Percentiles rank a stretch among this genome's conserved stretches.
These are phyloP conservation scores for Aspergillus cristatus DNA, from an alignment of 495 filamentous ascomycete species.

Conservation along the genomic window DNA sequence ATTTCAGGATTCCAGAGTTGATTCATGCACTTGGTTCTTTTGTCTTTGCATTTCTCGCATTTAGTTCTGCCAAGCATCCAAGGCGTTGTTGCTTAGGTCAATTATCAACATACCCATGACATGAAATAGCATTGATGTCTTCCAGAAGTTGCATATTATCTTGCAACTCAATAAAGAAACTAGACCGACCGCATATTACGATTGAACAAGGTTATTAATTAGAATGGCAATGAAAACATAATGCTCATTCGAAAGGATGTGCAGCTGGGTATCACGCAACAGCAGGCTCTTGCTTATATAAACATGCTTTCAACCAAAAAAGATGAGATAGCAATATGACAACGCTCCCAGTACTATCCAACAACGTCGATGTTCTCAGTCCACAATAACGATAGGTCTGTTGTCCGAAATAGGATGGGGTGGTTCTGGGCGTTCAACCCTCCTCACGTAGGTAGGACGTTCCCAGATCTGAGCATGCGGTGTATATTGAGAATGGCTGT, in stretches of 20 bases:
- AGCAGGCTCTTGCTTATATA: not conserved
- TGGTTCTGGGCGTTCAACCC: slow-evolving; percentile 13
- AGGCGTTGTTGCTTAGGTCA: too few species aligned
- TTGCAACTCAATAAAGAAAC: too few species aligned
- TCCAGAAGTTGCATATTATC: too few species aligned
- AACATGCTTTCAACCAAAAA: slow-evolving; percentile 1
- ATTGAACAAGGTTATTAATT: too few species aligned
- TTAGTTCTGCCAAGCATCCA: too few species aligned
- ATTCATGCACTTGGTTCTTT: too few species aligned
- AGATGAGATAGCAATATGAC: not conserved
- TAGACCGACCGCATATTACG: too few species aligned
- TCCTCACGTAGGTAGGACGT: slow-evolving; percentile 20
- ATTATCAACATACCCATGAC: too few species aligned
- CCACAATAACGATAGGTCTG: slow-evolving; percentile 24
- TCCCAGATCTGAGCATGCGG: slow-evolving; percentile 8
- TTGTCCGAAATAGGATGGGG: slow-evolving; percentile 16
- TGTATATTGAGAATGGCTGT: slow-evolving; percentile 2
- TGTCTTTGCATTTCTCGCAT: too few species aligned
- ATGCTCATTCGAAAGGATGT: slow-evolving; percentile 12
- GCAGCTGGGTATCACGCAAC: slow-evolving; percentile 26
- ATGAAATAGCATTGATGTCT: too few species aligned
- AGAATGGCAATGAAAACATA: too few species aligned
- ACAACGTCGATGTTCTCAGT: slow-evolving; percentile 12
- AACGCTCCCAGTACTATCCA: not conserved
- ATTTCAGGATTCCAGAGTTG: too few species aligned